Base-by-base conservation (phyloP, 108 stramenopile species). In the Epipyxis sp. region DNA sequence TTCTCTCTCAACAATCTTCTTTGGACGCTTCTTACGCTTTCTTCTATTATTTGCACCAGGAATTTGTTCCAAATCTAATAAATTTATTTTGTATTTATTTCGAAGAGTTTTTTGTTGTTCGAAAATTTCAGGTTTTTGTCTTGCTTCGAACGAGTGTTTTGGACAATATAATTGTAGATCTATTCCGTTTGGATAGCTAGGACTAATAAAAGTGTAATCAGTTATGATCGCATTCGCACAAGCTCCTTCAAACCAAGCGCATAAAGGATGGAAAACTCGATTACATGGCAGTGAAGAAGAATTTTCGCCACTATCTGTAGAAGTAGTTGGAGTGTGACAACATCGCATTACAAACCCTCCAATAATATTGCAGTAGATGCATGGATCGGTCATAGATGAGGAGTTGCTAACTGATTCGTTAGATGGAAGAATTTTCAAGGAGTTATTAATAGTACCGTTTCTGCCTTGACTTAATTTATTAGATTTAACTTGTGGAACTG, bases 191-290 rank as follows among this genome's bases (percentile, higher is more conserved):
- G n/a, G n/a, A n/a, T n/a, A n/a, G n/a, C n/a, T n/a, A 34, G n/a
- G 20, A 0, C 62, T 69, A 27, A 34, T 13, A 79, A 79, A 79
- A 25, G 65, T 27, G 20, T 34, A 69, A 74, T 79, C 78, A 0
- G 37, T 30, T 20, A 62, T 29, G 0, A 69, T 69, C 10, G 67
- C 34, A 0, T 59, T 34, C n/a, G 69, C 25, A 0, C 16, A 79
- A 29, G 37, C 69, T 16, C 78, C 78, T 0, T 37, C 32, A 34
- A 79, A 79, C 78, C 78, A 79, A 32, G 78, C 78, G 39, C 78
- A 79, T 16, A 79, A 44, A 40, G 67, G 68, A 61, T 79, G 78
- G 6, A 79, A 79, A 1, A 29, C 6, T n/a, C 30, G 44, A n/a
- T 20, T 20, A 69, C 78, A 79, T n/a, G 35, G 46, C 16, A 32